These are phyloP conservation scores for Colletotrichum godetiae DNA, from an alignment of 2,329 filamentous ascomycete genomes.

Conservation along the genomic window DNA sequence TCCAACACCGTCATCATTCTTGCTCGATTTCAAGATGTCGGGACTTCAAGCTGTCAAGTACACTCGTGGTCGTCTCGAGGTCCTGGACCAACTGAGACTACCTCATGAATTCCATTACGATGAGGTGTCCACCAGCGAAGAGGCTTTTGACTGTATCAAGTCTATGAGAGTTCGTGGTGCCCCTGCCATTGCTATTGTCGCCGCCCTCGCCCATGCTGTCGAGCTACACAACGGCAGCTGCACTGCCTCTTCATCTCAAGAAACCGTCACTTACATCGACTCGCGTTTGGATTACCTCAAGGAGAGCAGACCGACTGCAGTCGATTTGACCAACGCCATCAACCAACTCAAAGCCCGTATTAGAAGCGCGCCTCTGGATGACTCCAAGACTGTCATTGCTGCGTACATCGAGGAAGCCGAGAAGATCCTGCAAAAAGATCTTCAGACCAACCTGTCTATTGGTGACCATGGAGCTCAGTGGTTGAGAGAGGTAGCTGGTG, in stretches of 20 bases:
- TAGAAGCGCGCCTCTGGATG: conserved; percentile 53
- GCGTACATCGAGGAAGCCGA: conserved; percentile 86
- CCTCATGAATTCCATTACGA: conserved; percentile 86
- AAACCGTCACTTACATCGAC: conserved; percentile 78
- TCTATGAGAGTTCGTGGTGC: conserved; percentile 83
- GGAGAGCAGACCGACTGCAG: conserved; percentile 90
- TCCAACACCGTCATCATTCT: background rate
- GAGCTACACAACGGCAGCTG: conserved; percentile 74
- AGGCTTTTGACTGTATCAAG: conserved; percentile 86
- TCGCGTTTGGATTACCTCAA: conserved; percentile 87
- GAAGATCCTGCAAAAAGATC: conserved; percentile 86
- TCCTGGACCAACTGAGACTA: conserved; percentile 85
- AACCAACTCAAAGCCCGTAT: conserved; percentile 78
- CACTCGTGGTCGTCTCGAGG: conserved; percentile 75
- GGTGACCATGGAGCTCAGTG: conserved; percentile 86
- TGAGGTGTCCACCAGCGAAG: conserved; percentile 73
- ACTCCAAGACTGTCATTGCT: conserved; percentile 65
- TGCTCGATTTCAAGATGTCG: conserved; percentile 52
- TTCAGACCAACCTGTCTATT: conserved; percentile 87
- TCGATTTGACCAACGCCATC: conserved; percentile 93
- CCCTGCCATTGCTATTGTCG: conserved; percentile 98
- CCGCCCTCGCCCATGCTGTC: conserved; percentile 86
- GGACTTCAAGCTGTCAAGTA: conserved; percentile 83
- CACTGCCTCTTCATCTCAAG: conserved; percentile 57
- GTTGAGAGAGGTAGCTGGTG: conserved; percentile 72